Base-by-base conservation (phyloP, 1,139 yeast species). In the Geotrichum europaeum region DNA sequence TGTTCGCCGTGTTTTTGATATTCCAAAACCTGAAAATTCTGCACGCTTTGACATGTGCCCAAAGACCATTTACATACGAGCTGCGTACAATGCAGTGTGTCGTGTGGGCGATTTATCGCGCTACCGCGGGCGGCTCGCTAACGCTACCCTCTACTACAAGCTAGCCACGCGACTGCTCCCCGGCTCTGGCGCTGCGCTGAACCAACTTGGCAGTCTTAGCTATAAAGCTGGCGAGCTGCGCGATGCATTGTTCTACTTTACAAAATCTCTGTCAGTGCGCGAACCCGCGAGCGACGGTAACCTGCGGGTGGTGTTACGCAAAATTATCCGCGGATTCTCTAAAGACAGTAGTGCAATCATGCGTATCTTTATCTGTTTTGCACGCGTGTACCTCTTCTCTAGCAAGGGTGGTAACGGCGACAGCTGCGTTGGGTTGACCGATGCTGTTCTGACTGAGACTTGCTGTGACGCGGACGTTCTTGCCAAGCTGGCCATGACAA, bases 41-140 rank as follows among this genome's bases (percentile, higher is more conserved):
- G 24, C 49, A 1, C 45, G 51, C 12, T n/a, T 13, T 28, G 55
- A 53, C 15, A 50, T n/a, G n/a, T 43, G 32, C 9, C 24, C 40
- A 25, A 47, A 28, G 13, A 34, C 59, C 9, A 36, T 43, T 9
- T 22, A 56, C 13, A 55, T 56, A 34, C 49, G 28, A 25, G 52
- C 59, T 10, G 52, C 54, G 6, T 54, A 59, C 28, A 45, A 49
- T 45, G 28, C 62, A 5, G 50, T 65, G n/a, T 63, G 65, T 40
- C 51, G 59, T 28, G 51, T 66, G 34, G 70, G 70, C 7, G 68
- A 67, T 53, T 36, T 65, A 28, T 61, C 66, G n/a, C 60, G 68
- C 18, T 67, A 67, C 57, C 61, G 47, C 13, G 65, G 15, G 45
- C 56, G 24, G 49, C 49, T n/a, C 43, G 22, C 50, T 3, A 25